A percentile compares a stretch with the other conserved stretches of the same genome.
These are phyloP conservation scores for Aspergillus taichungensis DNA, from an alignment of 495 filamentous ascomycete species.

Conservation along the genomic window DNA sequence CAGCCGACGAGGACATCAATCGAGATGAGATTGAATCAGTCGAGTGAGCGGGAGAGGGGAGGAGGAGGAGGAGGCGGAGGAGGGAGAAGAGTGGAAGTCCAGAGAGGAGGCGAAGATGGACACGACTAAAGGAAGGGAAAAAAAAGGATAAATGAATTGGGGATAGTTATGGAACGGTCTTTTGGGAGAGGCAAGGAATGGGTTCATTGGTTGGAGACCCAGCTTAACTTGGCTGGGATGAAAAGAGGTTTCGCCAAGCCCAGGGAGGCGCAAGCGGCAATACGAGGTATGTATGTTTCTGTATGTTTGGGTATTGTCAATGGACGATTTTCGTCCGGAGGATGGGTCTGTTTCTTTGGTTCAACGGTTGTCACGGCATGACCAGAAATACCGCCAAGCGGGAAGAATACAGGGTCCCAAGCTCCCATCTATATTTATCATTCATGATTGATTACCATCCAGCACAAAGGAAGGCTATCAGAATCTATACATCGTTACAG, in stretches of 20 bases:
- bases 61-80: conserved; percentile 10
- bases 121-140: not conserved
- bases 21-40: conserved; percentile 10
- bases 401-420: no score
- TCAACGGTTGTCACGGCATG: no score
- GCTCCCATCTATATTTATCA: no score
- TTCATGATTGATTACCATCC: no score
- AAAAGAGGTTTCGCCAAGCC: conserved; percentile 29
- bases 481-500: no score
- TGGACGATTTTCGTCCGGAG: no score
- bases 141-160: conserved; percentile 1
- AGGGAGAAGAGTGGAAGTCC: conserved; percentile 18
- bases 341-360: no score
- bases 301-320: not conserved
- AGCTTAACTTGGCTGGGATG: no score
- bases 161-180: not conserved
- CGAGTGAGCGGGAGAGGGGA: conserved; percentile 13
- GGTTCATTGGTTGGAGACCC: no score
- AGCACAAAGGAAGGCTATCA: no score
- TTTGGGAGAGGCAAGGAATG: conserved; percentile 15
- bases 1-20: conserved; percentile 19
- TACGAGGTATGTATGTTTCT: conserved; percentile 8
- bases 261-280: conserved; percentile 33
- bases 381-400: no score
- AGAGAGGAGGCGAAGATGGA: conserved; percentile 7